A percentile compares a stretch with the other conserved stretches of the same genome.
These are phyloP conservation scores for Thalassiosira livingstoniorum DNA, from an alignment of 352 stramenopile genomes.

Conservation along the genomic window DNA sequence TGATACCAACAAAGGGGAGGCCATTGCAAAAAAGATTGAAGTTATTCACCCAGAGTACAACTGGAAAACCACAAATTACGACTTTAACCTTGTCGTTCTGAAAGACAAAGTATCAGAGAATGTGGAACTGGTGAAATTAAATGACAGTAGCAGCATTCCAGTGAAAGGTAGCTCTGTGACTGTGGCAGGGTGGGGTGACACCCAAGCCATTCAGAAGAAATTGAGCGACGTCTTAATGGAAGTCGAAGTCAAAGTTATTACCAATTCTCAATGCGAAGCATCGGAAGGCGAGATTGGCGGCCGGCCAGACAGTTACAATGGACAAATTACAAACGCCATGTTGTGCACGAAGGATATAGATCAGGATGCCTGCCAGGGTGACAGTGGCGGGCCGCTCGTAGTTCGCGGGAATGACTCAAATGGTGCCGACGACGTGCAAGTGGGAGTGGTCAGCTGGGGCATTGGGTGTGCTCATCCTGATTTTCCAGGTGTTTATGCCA, in stretches of 20 bases:
- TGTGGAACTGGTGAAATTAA: constrained; percentile 26
- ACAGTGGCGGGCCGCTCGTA: constrained; percentile 56
- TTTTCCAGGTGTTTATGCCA: constrained; percentile 55
- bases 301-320: constrained; percentile 45
- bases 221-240: constrained; percentile 23
- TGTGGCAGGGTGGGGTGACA: constrained; percentile 54
- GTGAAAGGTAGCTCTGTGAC: constrained; percentile 24
- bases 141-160: constrained; percentile 12
- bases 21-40: constrained; percentile 1
- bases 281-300: background rate
- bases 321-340: constrained; percentile 61
- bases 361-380: constrained; percentile 61
- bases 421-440: constrained; percentile 21
- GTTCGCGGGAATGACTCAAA: constrained; percentile 25
- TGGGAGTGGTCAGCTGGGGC: constrained; percentile 59
- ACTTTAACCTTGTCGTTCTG: constrained; percentile 63
- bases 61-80: constrained; percentile 31
- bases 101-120: constrained; percentile 5
- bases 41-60: constrained; percentile 46
- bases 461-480: constrained; percentile 44
- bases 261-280: constrained; percentile 52
- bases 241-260: constrained; percentile 42
- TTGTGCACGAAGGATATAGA: constrained; percentile 51
- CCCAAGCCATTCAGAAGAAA: no score
- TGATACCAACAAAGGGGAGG: constrained; percentile 12